phyloP scores from a whole-genome alignment of 2,329 filamentous ascomycete species.

The Cordyceps militaris region DNA sequence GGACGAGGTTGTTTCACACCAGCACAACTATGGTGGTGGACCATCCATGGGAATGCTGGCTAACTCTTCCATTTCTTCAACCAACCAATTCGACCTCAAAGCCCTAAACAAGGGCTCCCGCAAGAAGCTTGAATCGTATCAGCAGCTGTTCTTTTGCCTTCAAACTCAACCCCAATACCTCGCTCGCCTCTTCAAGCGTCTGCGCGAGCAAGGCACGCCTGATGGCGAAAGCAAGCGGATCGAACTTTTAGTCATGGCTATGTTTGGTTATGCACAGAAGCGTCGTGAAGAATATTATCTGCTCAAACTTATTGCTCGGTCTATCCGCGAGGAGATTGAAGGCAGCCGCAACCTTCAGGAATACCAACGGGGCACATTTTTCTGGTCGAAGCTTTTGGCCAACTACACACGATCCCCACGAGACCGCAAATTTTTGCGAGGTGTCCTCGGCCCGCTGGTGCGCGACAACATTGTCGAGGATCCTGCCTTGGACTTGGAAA shows the following conservation, averaged over 20 bases:
- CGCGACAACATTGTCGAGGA: conserved; percentile 92
- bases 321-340: conserved; percentile 80
- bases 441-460: conserved; percentile 76
- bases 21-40: conserved; percentile 82
- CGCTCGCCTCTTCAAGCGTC: conserved; percentile 73
- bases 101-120: conserved; percentile 94
- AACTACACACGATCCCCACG: conserved; percentile 88
- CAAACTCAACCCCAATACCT: conserved; percentile 96
- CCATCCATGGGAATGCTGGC: conserved; percentile 78
- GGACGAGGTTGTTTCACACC: conserved; percentile 94
- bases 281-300: conserved; percentile 94
- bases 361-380: conserved; percentile 82
- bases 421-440: conserved; percentile 85
- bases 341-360: conserved; percentile 68
- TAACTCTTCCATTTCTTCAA: conserved; percentile 80
- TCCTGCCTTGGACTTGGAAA: conserved; percentile 83
- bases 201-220: conserved; percentile 74
- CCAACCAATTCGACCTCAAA: conserved; percentile 92
- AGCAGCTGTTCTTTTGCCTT: conserved; percentile 93
- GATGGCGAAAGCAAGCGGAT: conserved; percentile 92
- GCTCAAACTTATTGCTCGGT: conserved; percentile 76
- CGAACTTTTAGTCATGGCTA: conserved; percentile 88
- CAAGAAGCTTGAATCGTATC: conserved; percentile 92
- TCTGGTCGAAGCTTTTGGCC: conserved; percentile 80
- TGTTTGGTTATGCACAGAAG: conserved; percentile 97